Percentiles rank a stretch among this genome's conserved stretches.
Conservation (phyloP, 1,284 basidiomycete species). For the Ceratobasidium sp. region DNA sequence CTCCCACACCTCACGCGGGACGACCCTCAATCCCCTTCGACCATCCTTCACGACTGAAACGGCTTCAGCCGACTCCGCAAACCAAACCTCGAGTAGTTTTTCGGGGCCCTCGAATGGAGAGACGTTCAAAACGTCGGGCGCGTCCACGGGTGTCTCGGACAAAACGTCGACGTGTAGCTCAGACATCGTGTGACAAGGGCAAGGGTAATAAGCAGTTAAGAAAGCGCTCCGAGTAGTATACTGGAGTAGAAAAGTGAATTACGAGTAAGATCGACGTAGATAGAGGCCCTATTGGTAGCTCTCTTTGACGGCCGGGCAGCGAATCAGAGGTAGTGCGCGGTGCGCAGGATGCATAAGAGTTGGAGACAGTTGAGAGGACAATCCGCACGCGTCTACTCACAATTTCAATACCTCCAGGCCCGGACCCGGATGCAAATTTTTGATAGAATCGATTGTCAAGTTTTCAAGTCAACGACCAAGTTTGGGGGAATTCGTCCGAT, state of each 20-base stretch:
- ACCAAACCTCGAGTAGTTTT: conserved; percentile 99
- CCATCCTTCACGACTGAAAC: conserved; percentile 49
- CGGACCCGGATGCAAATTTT: conserved; percentile 43
- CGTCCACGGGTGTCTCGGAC: conserved; percentile 38
- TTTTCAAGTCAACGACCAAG: conserved; percentile 30
- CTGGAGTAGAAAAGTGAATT: conserved; percentile 1
- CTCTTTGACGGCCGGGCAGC: conserved; percentile 43
- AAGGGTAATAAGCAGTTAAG: background rate
- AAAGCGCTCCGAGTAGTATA: conserved; percentile 6
- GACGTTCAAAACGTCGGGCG: conserved; percentile 49
- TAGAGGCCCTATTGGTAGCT: conserved; percentile 38
- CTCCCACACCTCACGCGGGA: conserved; percentile 89
- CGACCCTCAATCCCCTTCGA: conserved; percentile 77
- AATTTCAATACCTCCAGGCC: conserved; percentile 19
- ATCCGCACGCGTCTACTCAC: background rate
- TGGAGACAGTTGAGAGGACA: conserved; percentile 48
- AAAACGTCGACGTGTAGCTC: conserved; percentile 31
- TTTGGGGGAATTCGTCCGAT: conserved; percentile 34
- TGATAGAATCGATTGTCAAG: conserved; percentile 31
- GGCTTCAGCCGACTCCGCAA: conserved; percentile 79
- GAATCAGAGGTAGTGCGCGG: conserved; percentile 34
- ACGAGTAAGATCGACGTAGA: conserved; percentile 4
- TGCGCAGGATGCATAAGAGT: conserved; percentile 71
- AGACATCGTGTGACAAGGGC: conserved; percentile 12
- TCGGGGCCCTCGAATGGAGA: conserved; percentile 90